A percentile compares a stretch with the other conserved stretches of the same genome.
phyloP scores from a whole-genome alignment of 2,329 filamentous ascomycete genomes.

The Pseudogymnoascus sp. region DNA sequence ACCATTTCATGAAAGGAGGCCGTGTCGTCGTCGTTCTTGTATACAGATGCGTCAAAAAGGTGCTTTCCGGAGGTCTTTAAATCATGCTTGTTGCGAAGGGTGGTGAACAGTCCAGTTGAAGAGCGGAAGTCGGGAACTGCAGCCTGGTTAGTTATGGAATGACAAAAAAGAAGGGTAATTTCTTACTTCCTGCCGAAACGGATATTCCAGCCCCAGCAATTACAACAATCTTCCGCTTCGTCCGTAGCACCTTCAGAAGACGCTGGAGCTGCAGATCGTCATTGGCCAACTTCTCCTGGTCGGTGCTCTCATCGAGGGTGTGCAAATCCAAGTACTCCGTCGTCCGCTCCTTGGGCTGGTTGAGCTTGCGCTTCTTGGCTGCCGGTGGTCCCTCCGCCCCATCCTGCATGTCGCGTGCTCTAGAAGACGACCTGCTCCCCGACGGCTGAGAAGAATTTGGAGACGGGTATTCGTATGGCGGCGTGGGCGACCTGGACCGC shows the following conservation, averaged over 20 bases:
- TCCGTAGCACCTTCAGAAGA: conserved; percentile 66
- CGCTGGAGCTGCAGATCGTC: conserved; percentile 59
- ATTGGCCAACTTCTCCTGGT: conserved; percentile 39
- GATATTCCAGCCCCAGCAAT: conserved; percentile 96
- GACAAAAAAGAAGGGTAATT: conserved; percentile 16
- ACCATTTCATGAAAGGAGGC: conserved; percentile 96
- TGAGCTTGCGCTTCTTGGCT: conserved; percentile 66
- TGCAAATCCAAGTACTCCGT: conserved; percentile 75
- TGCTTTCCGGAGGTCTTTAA: conserved; percentile 90
- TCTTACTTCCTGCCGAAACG: conserved; percentile 83
- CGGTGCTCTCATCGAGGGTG: conserved; percentile 36
- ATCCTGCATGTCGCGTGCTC: conserved; percentile 17
- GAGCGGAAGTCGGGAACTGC: conserved; percentile 93
- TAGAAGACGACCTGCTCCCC: conserved; percentile 17
- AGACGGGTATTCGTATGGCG: conserved; percentile 24
- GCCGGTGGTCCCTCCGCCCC: conserved; percentile 53
- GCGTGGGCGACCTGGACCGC: conserved; percentile 29
- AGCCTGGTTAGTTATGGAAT: conserved; percentile 18
- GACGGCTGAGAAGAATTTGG: conserved; percentile 23
- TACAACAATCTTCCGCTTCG: conserved; percentile 93
- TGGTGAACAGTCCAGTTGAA: conserved; percentile 78
- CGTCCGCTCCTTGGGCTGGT: conserved; percentile 58
- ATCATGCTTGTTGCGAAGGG: conserved; percentile 77
- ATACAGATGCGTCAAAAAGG: conserved; percentile 94
- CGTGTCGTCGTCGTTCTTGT: conserved; percentile 83